Conservation (phyloP, 495 filamentous ascomycete species). For the Penicillium robsamsonii region DNA sequence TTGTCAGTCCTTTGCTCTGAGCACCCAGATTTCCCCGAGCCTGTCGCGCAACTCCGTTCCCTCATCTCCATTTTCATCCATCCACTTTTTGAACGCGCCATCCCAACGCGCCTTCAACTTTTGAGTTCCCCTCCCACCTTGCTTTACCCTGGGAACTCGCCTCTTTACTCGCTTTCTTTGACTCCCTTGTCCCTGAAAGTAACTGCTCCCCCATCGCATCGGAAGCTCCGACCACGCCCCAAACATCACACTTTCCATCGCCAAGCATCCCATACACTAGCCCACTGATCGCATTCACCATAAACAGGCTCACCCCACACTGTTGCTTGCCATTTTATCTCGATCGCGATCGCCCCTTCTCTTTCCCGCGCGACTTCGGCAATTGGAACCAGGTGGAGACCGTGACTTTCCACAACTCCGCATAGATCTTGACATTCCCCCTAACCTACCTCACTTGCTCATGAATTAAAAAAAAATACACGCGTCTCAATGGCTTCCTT, state of each 20-base stretch:
- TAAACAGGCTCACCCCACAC: slow-evolving; percentile 17
- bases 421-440: slow-evolving; percentile 20
- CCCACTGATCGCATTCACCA: slow-evolving; percentile 31
- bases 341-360: slow-evolving; percentile 11
- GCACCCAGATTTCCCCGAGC: slow-evolving; percentile 46
- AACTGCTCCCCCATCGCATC: slow-evolving; percentile 33
- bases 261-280: slow-evolving; percentile 34
- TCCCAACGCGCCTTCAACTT: slow-evolving; percentile 30
- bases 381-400: slow-evolving; percentile 25
- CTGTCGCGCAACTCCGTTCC: slow-evolving; percentile 47
- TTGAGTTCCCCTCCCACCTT: slow-evolving; percentile 25
- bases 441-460: slow-evolving; percentile 15
- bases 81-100: slow-evolving; percentile 37
- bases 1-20: slow-evolving; percentile 40
- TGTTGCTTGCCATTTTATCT: slow-evolving; percentile 11
- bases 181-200: slow-evolving; percentile 25
- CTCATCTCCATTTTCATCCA: slow-evolving; percentile 49
- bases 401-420: slow-evolving; percentile 11
- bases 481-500: slow-evolving; percentile 70
- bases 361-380: slow-evolving; percentile 23
- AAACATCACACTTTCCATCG: slow-evolving; percentile 41
- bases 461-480: slow-evolving; percentile 37
- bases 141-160: slow-evolving; percentile 15
- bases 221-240: slow-evolving; percentile 30
- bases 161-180: slow-evolving; percentile 29